Percentiles rank a stretch among this genome's conserved stretches.
phyloP scores from a whole-genome alignment of 2,329 filamentous ascomycete species.

The Karstenula rhodostoma region DNA sequence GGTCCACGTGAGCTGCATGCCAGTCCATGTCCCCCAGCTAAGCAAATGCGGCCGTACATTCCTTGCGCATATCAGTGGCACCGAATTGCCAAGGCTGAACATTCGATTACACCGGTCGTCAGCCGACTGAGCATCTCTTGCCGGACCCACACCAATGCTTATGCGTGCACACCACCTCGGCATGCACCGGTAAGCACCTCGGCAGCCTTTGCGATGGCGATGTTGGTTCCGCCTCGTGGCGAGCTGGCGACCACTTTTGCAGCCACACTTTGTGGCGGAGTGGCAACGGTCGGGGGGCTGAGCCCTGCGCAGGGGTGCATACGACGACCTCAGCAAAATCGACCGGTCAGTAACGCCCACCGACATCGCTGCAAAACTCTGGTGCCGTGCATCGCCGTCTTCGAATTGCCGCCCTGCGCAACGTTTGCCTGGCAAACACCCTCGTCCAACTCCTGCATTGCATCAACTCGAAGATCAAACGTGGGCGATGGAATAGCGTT shows the following conservation, averaged over 20 bases:
- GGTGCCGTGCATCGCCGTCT: constrained; percentile 14
- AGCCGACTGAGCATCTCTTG: constrained; percentile 11
- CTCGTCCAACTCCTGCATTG: constrained; percentile 11
- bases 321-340: background rate
- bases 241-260: constrained; percentile 12
- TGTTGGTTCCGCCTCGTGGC: constrained; percentile 14
- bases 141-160: constrained; percentile 1
- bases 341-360: constrained; percentile 3
- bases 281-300: background rate
- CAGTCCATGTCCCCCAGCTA: background rate
- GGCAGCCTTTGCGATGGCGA: constrained; percentile 2
- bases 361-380: background rate
- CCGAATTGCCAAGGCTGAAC: constrained; percentile 7
- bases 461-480: constrained; percentile 17
- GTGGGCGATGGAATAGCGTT: constrained; percentile 14
- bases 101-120: constrained; percentile 16
- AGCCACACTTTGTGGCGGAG: constrained; percentile 9
- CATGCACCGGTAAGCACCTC: background rate
- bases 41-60: constrained; percentile 1
- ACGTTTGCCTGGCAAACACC: background rate
- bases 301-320: background rate
- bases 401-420: background rate
- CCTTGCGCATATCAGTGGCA: constrained; percentile 11
- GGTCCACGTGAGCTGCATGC: background rate
- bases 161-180: background rate